phyloP scores from a whole-genome alignment of 2,329 filamentous ascomycete genomes.

The Albophoma yamanashiensis region DNA sequence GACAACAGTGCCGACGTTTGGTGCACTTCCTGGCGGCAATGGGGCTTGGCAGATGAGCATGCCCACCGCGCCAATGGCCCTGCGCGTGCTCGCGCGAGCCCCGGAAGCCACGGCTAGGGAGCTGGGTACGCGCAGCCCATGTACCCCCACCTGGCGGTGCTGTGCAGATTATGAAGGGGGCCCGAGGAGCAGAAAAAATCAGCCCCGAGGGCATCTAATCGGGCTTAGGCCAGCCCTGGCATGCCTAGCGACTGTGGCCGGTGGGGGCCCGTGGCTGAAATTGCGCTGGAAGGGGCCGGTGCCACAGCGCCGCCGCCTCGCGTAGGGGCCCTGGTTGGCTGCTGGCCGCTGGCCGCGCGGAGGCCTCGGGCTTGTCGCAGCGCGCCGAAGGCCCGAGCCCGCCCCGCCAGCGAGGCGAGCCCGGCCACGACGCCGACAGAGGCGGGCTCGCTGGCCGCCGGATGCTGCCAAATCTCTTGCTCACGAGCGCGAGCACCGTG shows the following conservation, averaged over 20 bases:
- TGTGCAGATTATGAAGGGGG: not conserved
- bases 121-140: not conserved
- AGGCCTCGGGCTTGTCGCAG: not conserved
- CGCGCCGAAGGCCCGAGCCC: not conserved
- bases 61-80: not conserved
- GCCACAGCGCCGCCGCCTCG: not conserved
- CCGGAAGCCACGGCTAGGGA: not conserved
- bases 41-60: not conserved
- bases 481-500: no score
- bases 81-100: not conserved
- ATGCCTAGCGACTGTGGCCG: not conserved
- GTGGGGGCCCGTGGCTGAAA: not conserved
- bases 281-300: not conserved
- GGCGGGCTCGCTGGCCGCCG: no score
- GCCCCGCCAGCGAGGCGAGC: not conserved
- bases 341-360: not conserved
- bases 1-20: not conserved
- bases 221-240: constrained; percentile 1
- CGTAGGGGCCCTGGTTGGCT: not conserved
- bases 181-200: not conserved
- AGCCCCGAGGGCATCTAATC: not conserved
- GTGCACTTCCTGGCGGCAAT: not conserved
- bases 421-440: no score
- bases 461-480: no score
- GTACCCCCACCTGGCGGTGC: not conserved